Evolutionary conservation across 108 stramenopile species (phyloP).

Genomic region (Cylindrotheca fusiformis): DNA sequence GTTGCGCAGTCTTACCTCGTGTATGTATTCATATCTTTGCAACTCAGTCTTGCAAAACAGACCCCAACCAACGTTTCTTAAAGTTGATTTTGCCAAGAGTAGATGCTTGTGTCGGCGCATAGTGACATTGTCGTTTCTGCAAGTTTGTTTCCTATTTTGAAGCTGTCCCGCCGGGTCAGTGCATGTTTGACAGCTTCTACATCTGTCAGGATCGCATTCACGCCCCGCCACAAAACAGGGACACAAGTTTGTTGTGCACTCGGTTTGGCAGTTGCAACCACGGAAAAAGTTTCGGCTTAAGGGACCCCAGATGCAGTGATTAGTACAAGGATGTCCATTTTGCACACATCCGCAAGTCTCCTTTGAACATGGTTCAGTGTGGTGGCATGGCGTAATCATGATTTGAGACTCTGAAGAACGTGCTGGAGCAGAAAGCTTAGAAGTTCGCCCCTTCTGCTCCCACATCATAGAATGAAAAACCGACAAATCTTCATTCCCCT

Average conservation of each 20-base stretch:
- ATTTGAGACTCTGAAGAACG: constrained; percentile 38
- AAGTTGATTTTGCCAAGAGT: constrained; percentile 51
- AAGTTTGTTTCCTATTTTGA: constrained; percentile 42
- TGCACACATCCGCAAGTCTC: constrained; percentile 68
- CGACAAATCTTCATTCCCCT: no score
- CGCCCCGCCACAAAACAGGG: constrained; percentile 69
- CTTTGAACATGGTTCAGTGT: constrained; percentile 63
- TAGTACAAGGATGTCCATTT: constrained; percentile 69
- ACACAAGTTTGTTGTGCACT: constrained; percentile 59
- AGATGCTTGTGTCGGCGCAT: constrained; percentile 68
- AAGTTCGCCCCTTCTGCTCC: no score
- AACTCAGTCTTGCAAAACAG: constrained; percentile 62
- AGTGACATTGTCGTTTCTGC: constrained; percentile 68
- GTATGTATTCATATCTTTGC: constrained; percentile 75
- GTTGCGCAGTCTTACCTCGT: constrained; percentile 42
- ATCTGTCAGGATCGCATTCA: constrained; percentile 90
- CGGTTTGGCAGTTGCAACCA: constrained; percentile 63
- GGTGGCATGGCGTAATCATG: constrained; percentile 63
- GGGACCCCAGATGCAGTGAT: constrained; percentile 65
- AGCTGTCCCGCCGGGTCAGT: constrained; percentile 51
- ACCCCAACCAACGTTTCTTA: constrained; percentile 81
- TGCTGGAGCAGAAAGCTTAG: no score
- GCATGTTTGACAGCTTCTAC: constrained; percentile 60
- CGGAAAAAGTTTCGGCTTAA: constrained; percentile 60
- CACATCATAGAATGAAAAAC: no score